Base-by-base conservation (phyloP, 331 rosid genomes). In the Cydonia oblonga region DNA sequence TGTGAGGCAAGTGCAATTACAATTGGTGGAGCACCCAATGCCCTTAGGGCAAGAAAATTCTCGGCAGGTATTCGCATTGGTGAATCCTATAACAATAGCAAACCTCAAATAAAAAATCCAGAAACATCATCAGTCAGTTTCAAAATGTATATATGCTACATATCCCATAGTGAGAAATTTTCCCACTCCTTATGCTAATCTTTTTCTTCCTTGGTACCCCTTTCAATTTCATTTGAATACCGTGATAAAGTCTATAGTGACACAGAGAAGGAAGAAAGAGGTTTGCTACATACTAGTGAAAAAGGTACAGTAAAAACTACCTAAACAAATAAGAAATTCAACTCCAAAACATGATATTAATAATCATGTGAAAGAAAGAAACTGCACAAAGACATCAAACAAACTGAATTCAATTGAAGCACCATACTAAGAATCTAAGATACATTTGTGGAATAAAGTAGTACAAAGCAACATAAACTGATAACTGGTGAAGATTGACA, bases 1-100 rank as follows among this genome's bases (percentile, higher is more conserved):
- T 93, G 98, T 54, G 95, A 96, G 74, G 98, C 98, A 53, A 93
- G 92, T 70, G 97, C 92, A 78, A 93, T 75, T 64, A 91, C 97
- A 81, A 87, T 82, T 6, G 96, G 86, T 33, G 93, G 96, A 79
- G 98, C 95, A 66, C 97, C 98, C 68, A 91, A 87, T 23, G 97
- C 97, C 83, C 96, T 91, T 56, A 89, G 71, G 72, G 87, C 75
- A 80, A 93, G 97, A 86, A 93, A 93, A 11, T 84, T 86, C 82
- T 93, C 86, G 2, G 98, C 93, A 73, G 97, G 98, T 71, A 68
- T 89, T 58, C 87, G 86, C 90, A 91, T 89, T 10, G 96, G 86
- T 64, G 98, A 93, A 78, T 85, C 98, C 98, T 93, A 78, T 60
- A 85, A 72, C 29, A 66, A 32, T 13, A 59, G 12, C 3, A 60